phyloP scores from a whole-genome alignment of 2,329 filamentous ascomycete species.

The Zarea fungicola region DNA sequence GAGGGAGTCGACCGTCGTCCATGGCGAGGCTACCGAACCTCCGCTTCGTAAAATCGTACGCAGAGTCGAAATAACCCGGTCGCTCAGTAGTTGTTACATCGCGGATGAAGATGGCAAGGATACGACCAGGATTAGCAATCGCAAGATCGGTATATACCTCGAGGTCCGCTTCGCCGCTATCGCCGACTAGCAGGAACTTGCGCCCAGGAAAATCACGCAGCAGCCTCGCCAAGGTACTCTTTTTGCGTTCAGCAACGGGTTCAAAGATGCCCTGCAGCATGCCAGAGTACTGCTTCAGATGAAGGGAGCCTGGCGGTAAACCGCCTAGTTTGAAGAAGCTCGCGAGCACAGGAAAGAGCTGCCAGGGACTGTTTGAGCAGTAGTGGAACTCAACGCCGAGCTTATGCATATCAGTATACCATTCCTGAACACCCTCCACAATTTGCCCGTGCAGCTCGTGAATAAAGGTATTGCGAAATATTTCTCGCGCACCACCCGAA shows the following conservation, averaged over 20 bases:
- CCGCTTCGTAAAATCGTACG: conserved; percentile 28
- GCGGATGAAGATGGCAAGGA: conserved; percentile 86
- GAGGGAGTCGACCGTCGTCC: conserved; percentile 19
- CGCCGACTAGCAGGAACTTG: conserved; percentile 86
- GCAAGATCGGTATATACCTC: conserved; percentile 97
- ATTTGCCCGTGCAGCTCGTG: conserved; percentile 76
- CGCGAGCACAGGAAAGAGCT: conserved; percentile 83
- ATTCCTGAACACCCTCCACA: conserved; percentile 81
- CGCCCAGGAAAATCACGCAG: conserved; percentile 84
- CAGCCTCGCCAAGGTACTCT: conserved; percentile 77
- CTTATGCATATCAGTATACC: conserved; percentile 73
- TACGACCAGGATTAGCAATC: conserved; percentile 72
- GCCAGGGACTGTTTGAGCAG: conserved; percentile 99
- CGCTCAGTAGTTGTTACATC: conserved; percentile 80
- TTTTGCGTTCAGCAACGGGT: conserved; percentile 92
- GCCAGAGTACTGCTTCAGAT: conserved; percentile 92
- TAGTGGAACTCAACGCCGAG: conserved; percentile 91
- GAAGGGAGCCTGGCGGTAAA: conserved; percentile 82
- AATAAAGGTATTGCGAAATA: conserved; percentile 94
- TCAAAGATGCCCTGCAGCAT: conserved; percentile 99
- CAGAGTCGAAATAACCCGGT: conserved; percentile 71
- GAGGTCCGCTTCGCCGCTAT: conserved; percentile 93
- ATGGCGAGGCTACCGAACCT: conserved; percentile 23
- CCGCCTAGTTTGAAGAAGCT: conserved; percentile 78
- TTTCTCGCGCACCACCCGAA: conserved; percentile 77